Evolutionary conservation across 805 yeast species (phyloP), one percentile per base, ranked within the genome.

Genomic region (Debaryomyces castellii): DNA sequence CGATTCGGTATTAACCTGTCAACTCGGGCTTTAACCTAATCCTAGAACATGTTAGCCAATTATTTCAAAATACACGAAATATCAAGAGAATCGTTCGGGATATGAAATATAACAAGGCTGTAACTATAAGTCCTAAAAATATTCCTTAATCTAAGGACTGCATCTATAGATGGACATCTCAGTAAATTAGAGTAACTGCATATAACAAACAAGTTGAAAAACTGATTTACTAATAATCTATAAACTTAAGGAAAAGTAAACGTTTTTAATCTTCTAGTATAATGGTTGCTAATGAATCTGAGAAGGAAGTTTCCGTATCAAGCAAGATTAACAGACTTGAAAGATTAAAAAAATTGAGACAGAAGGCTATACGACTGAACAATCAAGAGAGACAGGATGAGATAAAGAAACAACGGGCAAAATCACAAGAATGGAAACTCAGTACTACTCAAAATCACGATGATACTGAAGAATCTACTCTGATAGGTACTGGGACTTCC

Each of bases 391-490:
- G 59, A 3, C 33, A 41, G 27, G 46, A 53, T 23, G 63, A 58
- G 17, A 20, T 36, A 22, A 52, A 51, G 22, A 43, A 48, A 20
- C 55, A 55, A 36, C 51, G 51, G 43, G 22, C 47, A 20, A 46
- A 48, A 20, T 43, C 57, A 30, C 20, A 42, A 21, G 47, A 50
- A 16, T 39, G 47, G 37, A 40, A 41, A 25, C 24, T 48, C 20
- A 58, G 52, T 18, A 45, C 39, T 30, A 41, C 40, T 38, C 46
- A 43, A 41, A 73, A 69, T 23, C 51, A 64, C 2, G 50, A 57
- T 27, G 71, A 66, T 10, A 55, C 54, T 10, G 78, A 76, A 0
- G 71, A 67, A 33, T 71, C 71, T 43, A n/a, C 11, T 3, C 14
- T 7, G 14, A 16, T 7, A 30, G 9, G n/a, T 28, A 14, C 20